Percentiles rank a stretch among this genome's conserved stretches.
Evolutionary conservation across 352 stramenopile genomes (phyloP).

Genomic region (Phytophthora megakarya): DNA sequence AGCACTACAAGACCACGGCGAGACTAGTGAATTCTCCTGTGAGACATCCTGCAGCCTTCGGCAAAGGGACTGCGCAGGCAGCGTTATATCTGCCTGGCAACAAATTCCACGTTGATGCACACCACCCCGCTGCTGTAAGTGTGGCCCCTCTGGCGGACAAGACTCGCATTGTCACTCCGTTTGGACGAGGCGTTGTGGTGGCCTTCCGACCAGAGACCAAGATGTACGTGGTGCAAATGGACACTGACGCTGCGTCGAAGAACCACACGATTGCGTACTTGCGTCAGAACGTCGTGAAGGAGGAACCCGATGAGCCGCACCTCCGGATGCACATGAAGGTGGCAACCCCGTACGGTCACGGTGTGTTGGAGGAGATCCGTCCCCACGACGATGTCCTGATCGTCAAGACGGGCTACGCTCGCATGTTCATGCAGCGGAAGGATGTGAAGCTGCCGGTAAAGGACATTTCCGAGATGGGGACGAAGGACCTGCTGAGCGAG

Average conservation of each 20-base stretch:
- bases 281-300: slow-evolving; percentile 63
- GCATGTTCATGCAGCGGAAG: slow-evolving; percentile 83
- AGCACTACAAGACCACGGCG: slow-evolving; percentile 63
- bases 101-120: slow-evolving; percentile 60
- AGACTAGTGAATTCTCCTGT: slow-evolving; percentile 48
- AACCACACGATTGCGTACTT: slow-evolving; percentile 73
- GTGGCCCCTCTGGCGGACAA: slow-evolving; percentile 74
- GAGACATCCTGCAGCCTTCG: slow-evolving; percentile 76
- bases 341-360: slow-evolving; percentile 69
- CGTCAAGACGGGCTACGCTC: slow-evolving; percentile 65
- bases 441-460: slow-evolving; percentile 73
- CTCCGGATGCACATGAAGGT: slow-evolving; percentile 85
- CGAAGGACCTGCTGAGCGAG: slow-evolving; percentile 74
- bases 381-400: slow-evolving; percentile 67
- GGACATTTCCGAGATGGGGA: slow-evolving; percentile 73
- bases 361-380: slow-evolving; percentile 71
- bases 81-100: slow-evolving; percentile 81
- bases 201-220: slow-evolving; percentile 73
- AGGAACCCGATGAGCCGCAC: slow-evolving; percentile 68
- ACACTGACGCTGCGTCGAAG: slow-evolving; percentile 60
- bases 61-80: slow-evolving; percentile 47
- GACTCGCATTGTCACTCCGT: slow-evolving; percentile 72
- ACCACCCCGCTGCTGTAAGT: slow-evolving; percentile 71
- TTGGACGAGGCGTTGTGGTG: slow-evolving; percentile 73
- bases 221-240: slow-evolving; percentile 85